These are phyloP conservation scores for Didymella arachidicola DNA, from an alignment of 2,329 filamentous ascomycete species.

Conservation along the genomic window DNA sequence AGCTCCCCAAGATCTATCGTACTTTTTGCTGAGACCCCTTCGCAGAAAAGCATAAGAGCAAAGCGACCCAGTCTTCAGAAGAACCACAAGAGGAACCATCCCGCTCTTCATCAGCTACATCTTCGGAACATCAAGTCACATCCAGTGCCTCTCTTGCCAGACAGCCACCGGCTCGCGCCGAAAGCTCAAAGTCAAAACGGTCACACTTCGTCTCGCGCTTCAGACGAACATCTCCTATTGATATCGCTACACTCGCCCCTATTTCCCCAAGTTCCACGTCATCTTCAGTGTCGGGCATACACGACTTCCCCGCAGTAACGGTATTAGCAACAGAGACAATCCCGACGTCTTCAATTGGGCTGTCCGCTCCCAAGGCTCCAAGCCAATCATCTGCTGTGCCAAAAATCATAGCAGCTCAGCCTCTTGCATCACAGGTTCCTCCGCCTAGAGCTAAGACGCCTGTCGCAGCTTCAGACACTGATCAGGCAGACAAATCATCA, in stretches of 20 bases:
- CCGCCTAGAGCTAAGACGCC: neutral
- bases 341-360: neutral
- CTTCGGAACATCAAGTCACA: conserved; percentile 14
- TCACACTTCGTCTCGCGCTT: conserved; percentile 15
- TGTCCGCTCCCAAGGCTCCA: neutral
- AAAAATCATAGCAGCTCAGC: neutral
- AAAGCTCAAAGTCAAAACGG: conserved; percentile 14
- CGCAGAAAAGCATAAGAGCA: conserved; percentile 31
- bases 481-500: no score
- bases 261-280: neutral
- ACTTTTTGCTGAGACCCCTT: conserved; percentile 9
- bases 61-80: conserved; percentile 19
- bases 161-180: conserved; percentile 5
- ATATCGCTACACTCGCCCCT: neutral
- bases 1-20: neutral
- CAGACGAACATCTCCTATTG: conserved; percentile 15
- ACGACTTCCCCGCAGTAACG: neutral
- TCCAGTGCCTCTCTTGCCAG: neutral
- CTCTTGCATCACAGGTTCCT: neutral
- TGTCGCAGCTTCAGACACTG: neutral
- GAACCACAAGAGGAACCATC: conserved; percentile 15
- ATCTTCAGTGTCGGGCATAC: neutral
- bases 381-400: neutral
- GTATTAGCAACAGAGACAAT: neutral
- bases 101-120: conserved; percentile 16